Percentiles rank a stretch among this genome's conserved stretches.
phyloP scores from a whole-genome alignment of 805 yeast genomes.

The Saccharomycopsis selenospora region DNA sequence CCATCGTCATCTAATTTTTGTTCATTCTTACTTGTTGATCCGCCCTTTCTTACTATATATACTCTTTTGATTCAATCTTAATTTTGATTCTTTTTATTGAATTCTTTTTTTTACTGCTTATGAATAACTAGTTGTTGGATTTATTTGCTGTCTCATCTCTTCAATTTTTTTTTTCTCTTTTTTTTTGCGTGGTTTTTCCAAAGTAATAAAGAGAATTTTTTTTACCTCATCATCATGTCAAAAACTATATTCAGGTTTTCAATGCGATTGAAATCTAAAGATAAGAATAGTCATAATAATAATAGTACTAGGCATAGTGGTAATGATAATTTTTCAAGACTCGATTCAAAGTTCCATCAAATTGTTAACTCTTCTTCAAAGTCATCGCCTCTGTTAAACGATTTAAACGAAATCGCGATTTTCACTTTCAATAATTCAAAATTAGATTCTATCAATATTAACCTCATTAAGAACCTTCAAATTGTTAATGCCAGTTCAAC shows the following conservation, averaged over 20 bases:
- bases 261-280: not conserved
- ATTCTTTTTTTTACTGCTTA: too few species aligned
- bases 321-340: conserved; percentile 3
- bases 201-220: too few species aligned
- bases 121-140: too few species aligned
- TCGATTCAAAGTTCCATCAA: conserved; percentile 13
- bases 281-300: too few species aligned
- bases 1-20: too few species aligned
- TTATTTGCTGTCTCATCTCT: too few species aligned
- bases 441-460: conserved; percentile 10
- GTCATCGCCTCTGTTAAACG: conserved; percentile 16
- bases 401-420: conserved; percentile 20
- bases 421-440: conserved; percentile 12
- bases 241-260: not conserved
- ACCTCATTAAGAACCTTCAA: conserved; percentile 13
- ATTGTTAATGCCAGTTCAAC: conserved; percentile 15
- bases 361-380: conserved; percentile 12
- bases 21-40: too few species aligned
- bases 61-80: too few species aligned
- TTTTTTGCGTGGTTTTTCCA: too few species aligned
- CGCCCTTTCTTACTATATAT: too few species aligned
- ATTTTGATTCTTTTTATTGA: too few species aligned
- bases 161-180: too few species aligned
- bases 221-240: not conserved
- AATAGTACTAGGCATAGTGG: not conserved